Evolutionary conservation across 2,329 filamentous ascomycete species (phyloP).

Genomic region (Aspergillus sojae): DNA sequence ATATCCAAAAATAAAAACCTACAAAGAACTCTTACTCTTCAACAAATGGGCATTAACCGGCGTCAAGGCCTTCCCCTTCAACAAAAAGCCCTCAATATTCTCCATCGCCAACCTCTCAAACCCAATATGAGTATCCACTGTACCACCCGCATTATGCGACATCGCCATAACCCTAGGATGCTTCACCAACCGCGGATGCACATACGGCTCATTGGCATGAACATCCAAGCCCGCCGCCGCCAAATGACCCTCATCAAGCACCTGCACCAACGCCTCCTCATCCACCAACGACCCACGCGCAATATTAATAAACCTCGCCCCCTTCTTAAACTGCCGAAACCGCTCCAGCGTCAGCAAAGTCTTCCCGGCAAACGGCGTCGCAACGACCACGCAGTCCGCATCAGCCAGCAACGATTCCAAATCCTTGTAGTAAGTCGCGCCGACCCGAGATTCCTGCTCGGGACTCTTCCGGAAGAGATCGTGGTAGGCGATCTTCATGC

Average conservation of each 20-base stretch:
- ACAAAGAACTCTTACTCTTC: slow-evolving; percentile 25
- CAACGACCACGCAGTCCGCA: slow-evolving; percentile 52
- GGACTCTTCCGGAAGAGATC: slow-evolving; percentile 48
- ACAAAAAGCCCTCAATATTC: slow-evolving; percentile 43
- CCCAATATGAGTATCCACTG: slow-evolving; percentile 52
- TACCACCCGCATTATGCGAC: slow-evolving; percentile 53
- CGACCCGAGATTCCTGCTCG: slow-evolving; percentile 42
- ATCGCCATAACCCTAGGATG: slow-evolving; percentile 49
- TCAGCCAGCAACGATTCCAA: slow-evolving; percentile 47
- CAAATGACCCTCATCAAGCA: slow-evolving; percentile 52
- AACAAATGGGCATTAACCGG: slow-evolving; percentile 65
- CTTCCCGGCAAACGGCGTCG: slow-evolving; percentile 48
- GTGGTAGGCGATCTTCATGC: slow-evolving; percentile 65
- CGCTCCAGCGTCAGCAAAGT: slow-evolving; percentile 46
- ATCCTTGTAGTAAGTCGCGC: slow-evolving; percentile 44
- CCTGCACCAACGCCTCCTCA: slow-evolving; percentile 51
- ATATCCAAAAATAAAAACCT: neutral
- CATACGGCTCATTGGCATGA: slow-evolving; percentile 56
- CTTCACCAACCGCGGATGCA: slow-evolving; percentile 47
- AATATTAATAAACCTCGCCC: slow-evolving; percentile 54
- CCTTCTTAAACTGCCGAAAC: slow-evolving; percentile 52
- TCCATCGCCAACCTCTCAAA: slow-evolving; percentile 53
- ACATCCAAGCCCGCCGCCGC: slow-evolving; percentile 56
- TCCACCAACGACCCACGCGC: slow-evolving; percentile 55
- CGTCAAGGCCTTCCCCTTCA: slow-evolving; percentile 44